These are phyloP conservation scores for Trifolium repens DNA, from an alignment of 306 rosid species.

Conservation along the genomic window DNA sequence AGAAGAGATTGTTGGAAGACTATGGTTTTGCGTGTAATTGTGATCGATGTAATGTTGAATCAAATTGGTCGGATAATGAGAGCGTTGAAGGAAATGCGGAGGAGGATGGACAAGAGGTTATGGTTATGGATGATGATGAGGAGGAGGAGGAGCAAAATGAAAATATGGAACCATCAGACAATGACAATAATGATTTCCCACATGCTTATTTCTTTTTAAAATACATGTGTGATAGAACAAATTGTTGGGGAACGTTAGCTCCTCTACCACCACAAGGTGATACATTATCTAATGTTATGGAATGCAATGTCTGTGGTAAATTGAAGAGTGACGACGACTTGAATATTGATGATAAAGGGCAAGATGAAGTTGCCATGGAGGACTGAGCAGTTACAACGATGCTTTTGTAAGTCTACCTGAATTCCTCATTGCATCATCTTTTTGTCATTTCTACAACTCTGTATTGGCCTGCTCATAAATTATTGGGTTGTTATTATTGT, in stretches of 20 bases:
- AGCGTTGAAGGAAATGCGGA: constrained; percentile 46
- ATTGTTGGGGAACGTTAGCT: constrained; percentile 80
- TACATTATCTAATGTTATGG: constrained; percentile 56
- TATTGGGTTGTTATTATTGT: not conserved
- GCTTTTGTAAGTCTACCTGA: constrained; percentile 40
- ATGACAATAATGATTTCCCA: constrained; percentile 59
- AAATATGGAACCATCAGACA: constrained; percentile 50
- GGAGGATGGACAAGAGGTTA: constrained; percentile 53
- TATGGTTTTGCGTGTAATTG: constrained; percentile 78
- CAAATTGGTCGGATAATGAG: constrained; percentile 73
- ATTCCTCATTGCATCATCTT: not conserved
- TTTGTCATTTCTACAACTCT: not conserved
- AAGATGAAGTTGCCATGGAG: constrained; percentile 52
- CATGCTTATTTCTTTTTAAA: constrained; percentile 81
- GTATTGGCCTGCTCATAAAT: constrained; percentile 1
- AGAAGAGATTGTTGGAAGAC: constrained; percentile 73
- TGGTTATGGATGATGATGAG: constrained; percentile 39
- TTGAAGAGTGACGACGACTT: constrained; percentile 47
- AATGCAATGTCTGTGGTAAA: constrained; percentile 77
- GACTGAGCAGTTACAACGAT: constrained; percentile 39
- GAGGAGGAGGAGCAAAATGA: constrained; percentile 48
- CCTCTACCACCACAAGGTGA: constrained; percentile 64
- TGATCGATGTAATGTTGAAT: constrained; percentile 79
- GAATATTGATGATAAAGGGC: constrained; percentile 39
- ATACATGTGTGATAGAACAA: constrained; percentile 67